phyloP scores from a whole-genome alignment of 176 grass and related monocot genomes.

The bread wheat (Triticum aestivum) region DNA sequence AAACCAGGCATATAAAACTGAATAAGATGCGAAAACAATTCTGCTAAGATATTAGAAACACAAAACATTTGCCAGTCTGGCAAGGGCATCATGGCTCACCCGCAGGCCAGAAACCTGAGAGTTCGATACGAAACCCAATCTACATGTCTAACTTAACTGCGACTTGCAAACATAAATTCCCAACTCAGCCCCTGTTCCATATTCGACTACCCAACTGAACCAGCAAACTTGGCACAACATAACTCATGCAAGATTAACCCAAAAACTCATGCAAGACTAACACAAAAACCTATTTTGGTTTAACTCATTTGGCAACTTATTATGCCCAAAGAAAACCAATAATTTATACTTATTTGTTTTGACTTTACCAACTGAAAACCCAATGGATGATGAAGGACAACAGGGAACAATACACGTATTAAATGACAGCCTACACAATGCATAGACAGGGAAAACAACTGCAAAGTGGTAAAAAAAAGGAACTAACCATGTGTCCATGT shows the following conservation, averaged over 20 bases:
- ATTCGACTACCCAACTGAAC: neutral
- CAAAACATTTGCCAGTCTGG: neutral
- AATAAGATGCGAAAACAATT: neutral
- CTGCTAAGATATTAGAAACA: neutral
- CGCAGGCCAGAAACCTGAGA: neutral
- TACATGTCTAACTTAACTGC: neutral
- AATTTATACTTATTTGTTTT: neutral
- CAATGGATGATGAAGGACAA: neutral
- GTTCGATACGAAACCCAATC: neutral
- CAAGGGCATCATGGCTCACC: neutral
- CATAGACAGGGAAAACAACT: no score
- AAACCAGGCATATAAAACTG: neutral
- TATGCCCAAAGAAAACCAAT: neutral
- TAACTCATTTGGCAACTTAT: neutral
- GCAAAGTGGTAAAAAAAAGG: no score
- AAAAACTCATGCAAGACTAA: neutral
- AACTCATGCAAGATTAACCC: neutral
- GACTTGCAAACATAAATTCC: neutral
- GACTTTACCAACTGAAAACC: neutral
- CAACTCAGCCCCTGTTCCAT: neutral
- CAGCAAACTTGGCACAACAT: neutral
- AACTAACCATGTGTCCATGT: slow-evolving; percentile 81
- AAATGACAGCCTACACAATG: no score
- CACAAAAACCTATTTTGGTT: neutral
- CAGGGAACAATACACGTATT: no score